Evolutionary conservation across 352 stramenopile species (phyloP).

Genomic region (Halophytophthora batemanensis): DNA sequence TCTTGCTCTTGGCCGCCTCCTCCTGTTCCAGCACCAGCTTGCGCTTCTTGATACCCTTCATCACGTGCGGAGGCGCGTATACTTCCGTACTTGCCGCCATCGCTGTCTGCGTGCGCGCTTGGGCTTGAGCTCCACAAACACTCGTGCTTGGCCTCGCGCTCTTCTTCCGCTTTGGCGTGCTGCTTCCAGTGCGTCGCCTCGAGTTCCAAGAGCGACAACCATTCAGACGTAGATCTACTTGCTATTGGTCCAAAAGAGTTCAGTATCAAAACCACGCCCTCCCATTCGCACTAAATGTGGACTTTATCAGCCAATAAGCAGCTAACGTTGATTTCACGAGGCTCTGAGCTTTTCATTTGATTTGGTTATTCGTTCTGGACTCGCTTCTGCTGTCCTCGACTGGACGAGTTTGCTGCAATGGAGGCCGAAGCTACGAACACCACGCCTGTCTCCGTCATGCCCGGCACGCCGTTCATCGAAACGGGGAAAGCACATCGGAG

Average conservation of each 20-base stretch:
- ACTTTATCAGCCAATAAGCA: too few relatives aligned
- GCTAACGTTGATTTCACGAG: too few relatives aligned
- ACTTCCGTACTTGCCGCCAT: conserved; percentile 5
- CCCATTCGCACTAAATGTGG: too few relatives aligned
- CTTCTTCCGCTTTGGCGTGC: background rate
- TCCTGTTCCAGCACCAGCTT: conserved; percentile 16
- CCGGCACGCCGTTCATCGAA: too few relatives aligned
- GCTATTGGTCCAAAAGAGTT: conserved; percentile 6
- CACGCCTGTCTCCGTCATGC: too few relatives aligned
- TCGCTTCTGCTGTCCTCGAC: too few relatives aligned
- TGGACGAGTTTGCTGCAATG: too few relatives aligned
- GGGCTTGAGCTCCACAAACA: background rate
- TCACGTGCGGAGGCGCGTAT: conserved; percentile 10
- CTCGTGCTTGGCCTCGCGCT: background rate
- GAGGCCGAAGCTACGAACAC: too few relatives aligned
- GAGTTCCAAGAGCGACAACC: background rate
- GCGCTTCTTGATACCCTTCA: conserved; percentile 35
- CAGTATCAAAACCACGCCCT: too few relatives aligned
- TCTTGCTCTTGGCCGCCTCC: conserved; percentile 33
- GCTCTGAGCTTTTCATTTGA: too few relatives aligned
- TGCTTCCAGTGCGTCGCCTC: background rate
- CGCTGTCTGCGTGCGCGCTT: conserved; percentile 1
- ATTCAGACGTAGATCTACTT: conserved; percentile 12
- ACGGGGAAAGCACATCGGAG: too few relatives aligned
- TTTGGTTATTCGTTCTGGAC: too few relatives aligned